Percentiles rank a stretch among this genome's conserved stretches.
Evolutionary conservation across 1,139 yeast genomes (phyloP).

Genomic region (Suhomyces bribrorum): DNA sequence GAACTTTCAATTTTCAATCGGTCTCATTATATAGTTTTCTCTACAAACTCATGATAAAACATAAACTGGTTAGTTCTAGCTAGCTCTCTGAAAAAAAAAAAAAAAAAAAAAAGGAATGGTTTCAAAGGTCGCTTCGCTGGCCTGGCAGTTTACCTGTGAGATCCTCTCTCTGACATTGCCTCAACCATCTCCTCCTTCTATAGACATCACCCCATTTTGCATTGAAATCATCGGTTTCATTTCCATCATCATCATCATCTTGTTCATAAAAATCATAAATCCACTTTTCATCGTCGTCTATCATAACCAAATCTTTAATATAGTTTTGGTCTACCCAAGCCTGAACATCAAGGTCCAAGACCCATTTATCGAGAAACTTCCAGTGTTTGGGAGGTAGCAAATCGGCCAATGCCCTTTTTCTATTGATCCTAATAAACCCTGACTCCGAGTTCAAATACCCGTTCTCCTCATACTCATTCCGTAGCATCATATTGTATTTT

Average conservation of each 20-base stretch:
- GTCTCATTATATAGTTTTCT: no score
- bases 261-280: conserved; percentile 54
- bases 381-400: conserved; percentile 60
- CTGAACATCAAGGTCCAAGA: conserved; percentile 56
- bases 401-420: conserved; percentile 28
- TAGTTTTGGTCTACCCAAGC: conserved; percentile 57
- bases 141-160: conserved; percentile 2
- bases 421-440: conserved; percentile 13
- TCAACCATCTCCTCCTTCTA: conserved; percentile 58
- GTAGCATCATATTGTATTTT: conserved; percentile 14
- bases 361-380: conserved; percentile 58
- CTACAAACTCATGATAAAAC: no score
- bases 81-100: no score
- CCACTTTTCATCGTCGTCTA: conserved; percentile 76
- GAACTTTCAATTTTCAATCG: not conserved
- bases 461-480: conserved; percentile 10
- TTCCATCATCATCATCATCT: not conserved
- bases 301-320: conserved; percentile 52
- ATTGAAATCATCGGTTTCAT: conserved; percentile 5
- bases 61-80: no score
- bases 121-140: not conserved
- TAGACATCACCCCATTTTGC: conserved; percentile 21
- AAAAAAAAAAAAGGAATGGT: no score
- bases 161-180: conserved; percentile 34
- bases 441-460: conserved; percentile 2